Evolutionary conservation across 441 rosid genomes (phyloP), one percentile per base, ranked within the genome.

Genomic region (Croton setiger): DNA sequence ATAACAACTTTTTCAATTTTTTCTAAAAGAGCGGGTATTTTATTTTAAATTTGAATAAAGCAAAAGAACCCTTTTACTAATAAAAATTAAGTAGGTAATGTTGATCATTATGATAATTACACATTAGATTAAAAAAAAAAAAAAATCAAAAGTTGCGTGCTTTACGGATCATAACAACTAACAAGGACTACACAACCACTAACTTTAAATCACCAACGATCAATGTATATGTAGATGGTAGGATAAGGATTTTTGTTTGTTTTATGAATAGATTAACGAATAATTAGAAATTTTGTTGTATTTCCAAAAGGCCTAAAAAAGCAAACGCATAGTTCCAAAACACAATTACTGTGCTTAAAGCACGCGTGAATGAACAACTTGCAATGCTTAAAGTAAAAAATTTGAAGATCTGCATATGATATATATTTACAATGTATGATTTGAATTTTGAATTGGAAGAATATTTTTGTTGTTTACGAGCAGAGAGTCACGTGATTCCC

Each of bases 321-420:
- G 44, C 58, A 27, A 3, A 7, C 6, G 17, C 8, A 64, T 13
- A 48, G 18, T 14, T 31, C 7, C 23, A 47, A 27, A 64, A 17
- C 39, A 44, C 21, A 27, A 7, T 4, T 4, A 35, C 33, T 66
- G 7, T 23, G 7, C 36, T 14, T 1, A 54, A 14, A 17, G 45
- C 64, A 47, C 57, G 72, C 72, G 17, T 59, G 56, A 68, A 36
- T 36, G 4, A 27, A 27, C 31, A 27, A 27, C 31, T 27, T 27
- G 31, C 31, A 27, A 1, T 27, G 2, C n/a, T n/a, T n/a, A n/a
- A n/a, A n/a, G n/a, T n/a, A n/a, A n/a, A n/a, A n/a, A n/a, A n/a
- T n/a, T n/a, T n/a, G n/a, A n/a, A n/a, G n/a, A n/a, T n/a, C n/a
- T n/a, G n/a, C n/a, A n/a, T n/a, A n/a, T n/a, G n/a, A n/a, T n/a